Evolutionary conservation across 805 yeast species (phyloP).

Genomic region (Nakazawaea ambrosiae): DNA sequence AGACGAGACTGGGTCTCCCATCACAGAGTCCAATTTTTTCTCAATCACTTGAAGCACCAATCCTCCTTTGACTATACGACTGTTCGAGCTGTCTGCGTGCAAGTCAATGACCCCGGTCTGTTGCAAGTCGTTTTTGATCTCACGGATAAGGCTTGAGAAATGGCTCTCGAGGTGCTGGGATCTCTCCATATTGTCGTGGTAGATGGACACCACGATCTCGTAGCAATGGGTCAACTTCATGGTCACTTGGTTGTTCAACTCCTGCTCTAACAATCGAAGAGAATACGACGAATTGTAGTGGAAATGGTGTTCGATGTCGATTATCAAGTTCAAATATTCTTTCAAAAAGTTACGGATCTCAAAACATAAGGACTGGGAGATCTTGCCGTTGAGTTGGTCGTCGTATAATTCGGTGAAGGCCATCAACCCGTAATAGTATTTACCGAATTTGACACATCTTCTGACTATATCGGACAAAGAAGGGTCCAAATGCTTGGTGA

Average conservation of each 20-base stretch:
- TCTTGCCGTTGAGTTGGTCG: constrained; percentile 52
- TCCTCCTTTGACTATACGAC: constrained; percentile 72
- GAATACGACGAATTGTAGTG: constrained; percentile 43
- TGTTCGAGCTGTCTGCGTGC: constrained; percentile 42
- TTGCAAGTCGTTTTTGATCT: constrained; percentile 32
- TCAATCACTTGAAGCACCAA: constrained; percentile 58
- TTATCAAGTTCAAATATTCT: constrained; percentile 27
- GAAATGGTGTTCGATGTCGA: constrained; percentile 47
- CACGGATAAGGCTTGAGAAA: constrained; percentile 24
- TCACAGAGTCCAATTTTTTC: constrained; percentile 42
- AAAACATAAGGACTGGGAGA: constrained; percentile 65
- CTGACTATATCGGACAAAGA: constrained; percentile 65
- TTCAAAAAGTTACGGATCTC: constrained; percentile 42
- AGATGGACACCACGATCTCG: constrained; percentile 47
- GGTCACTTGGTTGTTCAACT: constrained; percentile 28
- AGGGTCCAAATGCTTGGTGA: constrained; percentile 66
- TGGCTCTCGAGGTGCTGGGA: constrained; percentile 21
- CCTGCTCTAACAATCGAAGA: constrained; percentile 51
- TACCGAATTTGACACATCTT: constrained; percentile 55
- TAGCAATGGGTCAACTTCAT: constrained; percentile 47
- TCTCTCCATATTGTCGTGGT: constrained; percentile 36
- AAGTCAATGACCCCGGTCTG: constrained; percentile 42
- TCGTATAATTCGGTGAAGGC: constrained; percentile 58
- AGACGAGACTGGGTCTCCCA: constrained; percentile 58
- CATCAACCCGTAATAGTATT: constrained; percentile 48